A percentile compares a stretch with the other conserved stretches of the same genome.
Conservation (phyloP, 257 asterid species). For the Gentiana straminea region DNA sequence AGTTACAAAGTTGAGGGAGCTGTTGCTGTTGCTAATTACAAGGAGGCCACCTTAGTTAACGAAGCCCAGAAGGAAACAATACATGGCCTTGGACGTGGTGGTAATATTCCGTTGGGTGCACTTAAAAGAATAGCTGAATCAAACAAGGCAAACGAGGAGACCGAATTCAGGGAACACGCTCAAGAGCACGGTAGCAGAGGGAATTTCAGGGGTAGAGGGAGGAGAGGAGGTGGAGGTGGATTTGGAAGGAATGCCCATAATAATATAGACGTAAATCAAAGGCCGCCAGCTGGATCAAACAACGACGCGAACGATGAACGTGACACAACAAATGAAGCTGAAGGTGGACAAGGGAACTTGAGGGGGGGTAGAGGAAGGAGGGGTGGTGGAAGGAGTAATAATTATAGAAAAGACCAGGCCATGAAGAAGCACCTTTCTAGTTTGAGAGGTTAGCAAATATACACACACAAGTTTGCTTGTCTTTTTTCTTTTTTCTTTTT, state of each 20-base stretch:
- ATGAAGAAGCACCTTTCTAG: conserved; percentile 70
- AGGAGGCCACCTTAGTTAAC: conserved; percentile 62
- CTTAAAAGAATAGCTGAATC: conserved; percentile 29
- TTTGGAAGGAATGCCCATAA: conserved; percentile 2
- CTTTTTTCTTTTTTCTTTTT: too few species aligned
- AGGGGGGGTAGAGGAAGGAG: conserved; percentile 54
- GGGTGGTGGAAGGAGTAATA: conserved; percentile 43
- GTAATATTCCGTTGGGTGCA: conserved; percentile 72
- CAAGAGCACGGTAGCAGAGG: conserved; percentile 26
- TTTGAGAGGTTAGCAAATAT: conserved; percentile 23
- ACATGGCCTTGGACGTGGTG: conserved; percentile 90
- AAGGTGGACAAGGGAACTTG: conserved; percentile 23
- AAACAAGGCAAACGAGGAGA: conserved; percentile 21
- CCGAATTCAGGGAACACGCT: conserved; percentile 17
- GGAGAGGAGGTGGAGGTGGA: conserved; percentile 15
- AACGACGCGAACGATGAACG: conserved; percentile 15
- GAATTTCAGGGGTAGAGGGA: conserved; percentile 31
- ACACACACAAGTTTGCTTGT: background rate
- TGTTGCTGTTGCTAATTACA: conserved; percentile 56
- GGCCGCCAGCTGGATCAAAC: conserved; percentile 7
- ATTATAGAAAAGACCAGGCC: conserved; percentile 53
- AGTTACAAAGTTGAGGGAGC: conserved; percentile 88
- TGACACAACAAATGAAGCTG: conserved; percentile 13
- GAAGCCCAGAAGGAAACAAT: conserved; percentile 53
- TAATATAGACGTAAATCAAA: too few species aligned